Base-by-base conservation (phyloP, 2,329 filamentous ascomycete genomes). In the Plectosphaerella cucumerina region DNA sequence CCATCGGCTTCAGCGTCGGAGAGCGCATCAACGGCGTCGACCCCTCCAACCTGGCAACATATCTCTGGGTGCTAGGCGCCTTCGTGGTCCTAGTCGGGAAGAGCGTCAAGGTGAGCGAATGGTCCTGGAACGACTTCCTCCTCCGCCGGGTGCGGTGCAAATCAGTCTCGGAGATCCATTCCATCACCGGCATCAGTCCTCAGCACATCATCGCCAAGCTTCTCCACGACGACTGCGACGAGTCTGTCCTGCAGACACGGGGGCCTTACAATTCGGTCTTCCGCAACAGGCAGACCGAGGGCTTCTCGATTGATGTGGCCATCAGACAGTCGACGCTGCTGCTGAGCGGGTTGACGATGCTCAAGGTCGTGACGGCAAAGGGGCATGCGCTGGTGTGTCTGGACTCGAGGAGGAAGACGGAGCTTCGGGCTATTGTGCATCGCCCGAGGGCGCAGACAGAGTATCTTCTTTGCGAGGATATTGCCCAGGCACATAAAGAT, bases 101-200 rank as follows among this genome's bases (percentile, higher is more conserved):
- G 54, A 55, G 47, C 42, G 37, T 60, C 15, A 48, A 51, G 1
- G 62, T 66, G 3, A 37, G 52, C 3, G 48, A 56, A 3, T 67
- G 65, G 65, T 23, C 56, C 1, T 67, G 65, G 65, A 54, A 56
- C 17, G 62, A 65, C 50, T 67, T 67, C 41, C 49, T 67, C 11
- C 60, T 49, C 8, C 22, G 56, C 0, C 51, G 52, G 2, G 64
- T 67, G 4, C 47, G 47, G 5, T 67, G 64, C 51, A 50, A 56
- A 17, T 57, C 53, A 8, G 58, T 65, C 2, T 60, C 55, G 3
- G 62, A 65, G 48, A 49, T 65, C 5, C 37, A 44, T 11, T 50
- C 53, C 12, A 52, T 59, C 5, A 63, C 60, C 2, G 53, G 58
- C 8, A 37, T 63, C 15, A 26, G 58, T 20, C 53, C 52, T 18